These are phyloP conservation scores for Exophiala bonariae DNA, from an alignment of 2,329 filamentous ascomycete species.

Conservation along the genomic window DNA sequence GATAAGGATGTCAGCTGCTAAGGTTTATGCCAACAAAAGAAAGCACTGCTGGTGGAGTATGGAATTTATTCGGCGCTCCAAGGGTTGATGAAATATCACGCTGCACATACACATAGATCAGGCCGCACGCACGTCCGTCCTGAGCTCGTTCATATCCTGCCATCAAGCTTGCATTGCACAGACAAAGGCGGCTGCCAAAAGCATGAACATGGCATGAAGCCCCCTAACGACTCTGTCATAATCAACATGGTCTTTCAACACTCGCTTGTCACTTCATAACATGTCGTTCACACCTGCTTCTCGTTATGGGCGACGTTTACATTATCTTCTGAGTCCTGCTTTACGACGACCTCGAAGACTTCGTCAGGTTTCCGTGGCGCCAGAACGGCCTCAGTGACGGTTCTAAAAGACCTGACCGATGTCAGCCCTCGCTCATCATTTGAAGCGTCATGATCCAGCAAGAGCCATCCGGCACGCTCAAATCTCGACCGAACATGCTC, in stretches of 20 bases:
- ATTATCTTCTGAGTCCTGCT: constrained; percentile 19
- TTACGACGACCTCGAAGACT: constrained; percentile 20
- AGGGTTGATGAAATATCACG: too few relatives aligned
- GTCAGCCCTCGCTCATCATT: constrained; percentile 7
- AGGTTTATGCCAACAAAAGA: too few relatives aligned
- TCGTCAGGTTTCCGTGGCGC: constrained; percentile 15
- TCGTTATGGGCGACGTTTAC: constrained; percentile 18
- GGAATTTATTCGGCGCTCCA: too few relatives aligned
- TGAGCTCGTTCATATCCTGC: too few relatives aligned
- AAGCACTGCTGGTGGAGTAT: too few relatives aligned
- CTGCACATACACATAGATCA: too few relatives aligned
- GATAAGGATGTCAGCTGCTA: too few relatives aligned
- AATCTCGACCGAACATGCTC: constrained; percentile 38
- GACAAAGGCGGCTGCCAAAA: too few relatives aligned
- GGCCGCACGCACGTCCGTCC: too few relatives aligned
- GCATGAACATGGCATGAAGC: too few relatives aligned
- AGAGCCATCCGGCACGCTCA: constrained; percentile 35
- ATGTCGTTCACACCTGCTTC: constrained; percentile 11
- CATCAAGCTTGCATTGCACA: too few relatives aligned
- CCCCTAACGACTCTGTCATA: too few relatives aligned
- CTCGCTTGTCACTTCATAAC: neutral
- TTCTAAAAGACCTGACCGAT: constrained; percentile 18
- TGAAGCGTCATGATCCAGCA: constrained; percentile 21
- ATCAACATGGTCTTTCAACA: neutral
- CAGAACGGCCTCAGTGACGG: constrained; percentile 18